Evolutionary conservation across 2,329 filamentous ascomycete genomes (phyloP), one percentile per base, ranked within the genome.

Genomic region (Neonectria hederae): DNA sequence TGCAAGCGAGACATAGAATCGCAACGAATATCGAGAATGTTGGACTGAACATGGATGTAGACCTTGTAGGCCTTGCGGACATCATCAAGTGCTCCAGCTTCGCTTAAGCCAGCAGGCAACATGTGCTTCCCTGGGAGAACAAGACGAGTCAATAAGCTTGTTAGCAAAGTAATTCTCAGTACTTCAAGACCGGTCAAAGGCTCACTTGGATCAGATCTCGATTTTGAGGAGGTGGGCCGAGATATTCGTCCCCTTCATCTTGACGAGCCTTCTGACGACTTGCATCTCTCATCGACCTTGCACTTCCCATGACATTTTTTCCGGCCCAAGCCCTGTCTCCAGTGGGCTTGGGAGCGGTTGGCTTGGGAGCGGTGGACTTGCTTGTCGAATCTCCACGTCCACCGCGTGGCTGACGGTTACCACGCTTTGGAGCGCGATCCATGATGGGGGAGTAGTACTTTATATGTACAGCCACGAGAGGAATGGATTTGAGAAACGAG

Each of bases 81-180:
- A 3, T 67, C 62, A 24, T 79, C 66, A 5, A 81, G 59, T 2
- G 58, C 65, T 0, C 42, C 38, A 6, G 68, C 60, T 1, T 73
- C 62, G 24, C 75, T 68, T 2, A 80, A 49, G 2, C 65, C 72
- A 21, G 22, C 55, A 1, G 76, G 76, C 1, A 76, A 43, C 19
- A 77, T 56, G 21, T 73, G 65, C 19, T 74, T 65, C 4, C 72
- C 73, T 1, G 78, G 73, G 26, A 79, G 67, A 1, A 79, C 72
- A 22, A 78, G 38, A 9, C 63, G 70, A 4, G 66, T 69, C 70
- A 54, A 21, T 19, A 32, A 21, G 19, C 48, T 64, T 30, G 22
- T 59, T 21, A 59, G 35, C 19, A 48, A 30, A 5, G 13, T n/a
- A 13, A 13, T 4, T 10, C 4, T 22, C 28, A 1, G 35, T 9